These are phyloP conservation scores for Domatiomyces globalis DNA, from an alignment of 2,329 filamentous ascomycete species.

Conservation along the genomic window DNA sequence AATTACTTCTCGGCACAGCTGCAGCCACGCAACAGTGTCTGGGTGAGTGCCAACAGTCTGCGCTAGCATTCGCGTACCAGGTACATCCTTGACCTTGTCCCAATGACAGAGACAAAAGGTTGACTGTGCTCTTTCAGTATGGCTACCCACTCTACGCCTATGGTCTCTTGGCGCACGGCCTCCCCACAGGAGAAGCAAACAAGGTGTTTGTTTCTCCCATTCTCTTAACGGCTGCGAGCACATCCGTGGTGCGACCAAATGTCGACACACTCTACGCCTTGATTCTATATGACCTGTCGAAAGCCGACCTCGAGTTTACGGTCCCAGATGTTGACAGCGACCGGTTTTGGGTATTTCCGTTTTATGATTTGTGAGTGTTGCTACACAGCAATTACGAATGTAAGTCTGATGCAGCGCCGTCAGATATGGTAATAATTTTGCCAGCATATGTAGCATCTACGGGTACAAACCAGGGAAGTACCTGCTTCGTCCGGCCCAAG, in stretches of 20 bases:
- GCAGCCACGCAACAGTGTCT: too few relatives aligned
- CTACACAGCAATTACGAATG: neutral
- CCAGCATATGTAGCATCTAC: slow-evolving; percentile 17
- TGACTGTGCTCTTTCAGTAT: neutral
- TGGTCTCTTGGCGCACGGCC: slow-evolving; percentile 1
- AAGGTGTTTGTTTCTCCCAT: neutral
- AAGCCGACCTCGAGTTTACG: slow-evolving; percentile 16
- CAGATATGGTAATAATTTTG: slow-evolving; percentile 21
- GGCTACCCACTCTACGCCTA: neutral
- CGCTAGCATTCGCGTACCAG: too few relatives aligned
- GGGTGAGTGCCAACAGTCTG: too few relatives aligned
- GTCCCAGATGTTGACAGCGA: slow-evolving; percentile 16
- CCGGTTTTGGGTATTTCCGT: slow-evolving; percentile 20
- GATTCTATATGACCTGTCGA: slow-evolving; percentile 19
- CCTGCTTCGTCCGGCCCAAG: slow-evolving; percentile 8
- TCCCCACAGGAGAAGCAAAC: neutral
- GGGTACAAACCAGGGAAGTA: slow-evolving; percentile 16
- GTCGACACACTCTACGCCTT: slow-evolving; percentile 21
- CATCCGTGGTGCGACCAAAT: slow-evolving; percentile 12
- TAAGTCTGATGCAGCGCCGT: neutral
- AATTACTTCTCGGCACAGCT: too few relatives aligned
- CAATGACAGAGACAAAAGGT: too few relatives aligned
- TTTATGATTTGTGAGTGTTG: slow-evolving; percentile 20
- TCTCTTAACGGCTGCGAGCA: neutral
- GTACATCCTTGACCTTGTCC: too few relatives aligned